Conservation (phyloP, 2,329 filamentous ascomycete species). For the Penicillium vulpinum region DNA sequence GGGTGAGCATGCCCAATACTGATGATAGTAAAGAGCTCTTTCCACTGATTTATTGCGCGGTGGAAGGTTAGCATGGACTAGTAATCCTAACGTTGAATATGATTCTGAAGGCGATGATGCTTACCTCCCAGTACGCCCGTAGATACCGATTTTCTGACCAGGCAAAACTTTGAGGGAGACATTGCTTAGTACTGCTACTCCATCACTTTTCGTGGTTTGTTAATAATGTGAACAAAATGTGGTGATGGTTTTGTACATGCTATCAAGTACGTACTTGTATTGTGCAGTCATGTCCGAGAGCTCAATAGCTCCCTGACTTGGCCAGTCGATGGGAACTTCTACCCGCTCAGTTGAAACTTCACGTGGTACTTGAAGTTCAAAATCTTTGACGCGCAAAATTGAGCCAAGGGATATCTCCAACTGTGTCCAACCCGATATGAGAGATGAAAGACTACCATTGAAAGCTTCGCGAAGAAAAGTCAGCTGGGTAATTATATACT, state of each 20-base stretch:
- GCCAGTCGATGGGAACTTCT: background rate
- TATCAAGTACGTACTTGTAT: background rate
- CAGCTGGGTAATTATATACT: background rate
- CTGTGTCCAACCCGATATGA: background rate
- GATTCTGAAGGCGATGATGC: background rate
- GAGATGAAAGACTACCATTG: background rate
- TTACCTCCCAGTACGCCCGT: background rate
- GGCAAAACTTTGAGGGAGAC: background rate
- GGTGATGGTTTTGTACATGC: background rate
- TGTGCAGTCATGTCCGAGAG: background rate
- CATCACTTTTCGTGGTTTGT: background rate
- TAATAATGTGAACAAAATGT: background rate
- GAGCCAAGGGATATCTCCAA: background rate
- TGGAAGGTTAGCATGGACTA: background rate
- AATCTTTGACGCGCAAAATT: background rate
- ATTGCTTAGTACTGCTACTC: background rate
- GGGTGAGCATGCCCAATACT: background rate
- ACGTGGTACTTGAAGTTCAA: background rate
- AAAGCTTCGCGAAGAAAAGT: background rate
- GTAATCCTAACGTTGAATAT: background rate
- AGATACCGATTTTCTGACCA: background rate
- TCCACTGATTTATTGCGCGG: background rate
- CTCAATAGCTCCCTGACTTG: background rate
- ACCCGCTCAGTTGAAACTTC: background rate
- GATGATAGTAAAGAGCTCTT: background rate